A percentile compares a stretch with the other conserved stretches of the same genome.
Evolutionary conservation across 163 green algal genomes (phyloP).

Genomic region (Prototheca wickerhamii): DNA sequence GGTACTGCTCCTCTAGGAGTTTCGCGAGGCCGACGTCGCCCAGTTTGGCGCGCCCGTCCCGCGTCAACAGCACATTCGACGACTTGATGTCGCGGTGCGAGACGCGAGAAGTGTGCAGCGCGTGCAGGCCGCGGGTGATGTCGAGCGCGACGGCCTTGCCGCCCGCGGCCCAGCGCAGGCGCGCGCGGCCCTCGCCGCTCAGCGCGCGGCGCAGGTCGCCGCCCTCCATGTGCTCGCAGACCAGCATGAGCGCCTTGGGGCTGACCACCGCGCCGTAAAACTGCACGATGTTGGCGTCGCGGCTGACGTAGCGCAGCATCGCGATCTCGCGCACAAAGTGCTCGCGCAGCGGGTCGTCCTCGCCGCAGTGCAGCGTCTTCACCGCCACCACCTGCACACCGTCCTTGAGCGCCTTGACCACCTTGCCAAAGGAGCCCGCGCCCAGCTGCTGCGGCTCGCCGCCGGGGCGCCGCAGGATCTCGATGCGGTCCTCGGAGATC

Average conservation of each 20-base stretch:
- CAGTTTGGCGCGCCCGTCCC: conserved; percentile 25
- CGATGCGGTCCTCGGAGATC: not conserved
- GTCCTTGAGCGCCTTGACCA: not conserved
- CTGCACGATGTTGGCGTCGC: not conserved
- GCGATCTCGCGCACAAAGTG: conserved; percentile 4
- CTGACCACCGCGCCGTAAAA: conserved; percentile 1
- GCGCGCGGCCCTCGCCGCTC: no score
- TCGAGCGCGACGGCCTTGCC: conserved; percentile 5
- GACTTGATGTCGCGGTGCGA: conserved; percentile 13
- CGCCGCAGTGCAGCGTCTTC: not conserved
- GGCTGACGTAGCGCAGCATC: not conserved
- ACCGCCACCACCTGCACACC: conserved; percentile 5
- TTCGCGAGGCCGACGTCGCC: conserved; percentile 28
- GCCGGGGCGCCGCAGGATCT: conserved; percentile 4
- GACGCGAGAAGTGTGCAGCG: not conserved
- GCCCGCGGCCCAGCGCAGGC: not conserved
- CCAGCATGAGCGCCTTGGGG: not conserved
- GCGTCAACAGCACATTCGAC: conserved; percentile 29
- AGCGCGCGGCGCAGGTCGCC: not conserved
- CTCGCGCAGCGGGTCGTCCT: not conserved
- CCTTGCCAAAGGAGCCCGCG: conserved; percentile 1
- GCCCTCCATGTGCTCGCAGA: conserved; percentile 3
- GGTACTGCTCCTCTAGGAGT: conserved; percentile 1
- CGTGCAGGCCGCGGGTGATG: conserved; percentile 1
- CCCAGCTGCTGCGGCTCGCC: conserved; percentile 13